Evolutionary conservation across 371 early-diverging fungal genomes (phyloP), one percentile per base, ranked within the genome.

Genomic region (Actinomortierella wolfii): DNA sequence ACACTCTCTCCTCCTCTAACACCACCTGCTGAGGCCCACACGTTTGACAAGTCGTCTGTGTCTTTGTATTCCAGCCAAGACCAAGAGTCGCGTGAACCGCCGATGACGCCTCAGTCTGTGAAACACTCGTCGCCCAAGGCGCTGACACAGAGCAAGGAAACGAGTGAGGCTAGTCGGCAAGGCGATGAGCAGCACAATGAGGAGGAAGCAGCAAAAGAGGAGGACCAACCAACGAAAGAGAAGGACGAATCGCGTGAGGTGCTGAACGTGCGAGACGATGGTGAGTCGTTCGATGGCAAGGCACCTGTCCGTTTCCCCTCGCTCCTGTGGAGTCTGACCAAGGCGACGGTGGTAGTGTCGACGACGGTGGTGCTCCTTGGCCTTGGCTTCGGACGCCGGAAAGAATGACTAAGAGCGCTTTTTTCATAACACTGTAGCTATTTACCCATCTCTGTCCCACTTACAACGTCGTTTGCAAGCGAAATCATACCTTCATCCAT

Each of bases 321-420:
- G 13, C 23, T 69, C 23, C 8, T 69, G 17, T 69, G 70, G 70
- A 69, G 70, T 29, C 18, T 69, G 24, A 64, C 64, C 59, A 69
- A 69, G 61, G 64, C 70, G 2, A 69, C 70, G 1, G 64, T 39
- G 1, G 70, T 69, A 13, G 70, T 69, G 28, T 69, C 70, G 29
- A 61, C 70, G 1, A 64, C 70, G n/a, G 64, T 69, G 0, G 70
- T 69, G 6, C 51, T 69, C 51, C 39, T 69, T 44, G 57, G 64
- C 1, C 18, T 69, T 2, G 70, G 70, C 0, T n/a, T 64, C 15
- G 70, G 70, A 8, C 64, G 68, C 29, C 61, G 39, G 42, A 53
- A 47, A 48, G 47, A 57, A 48, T 67, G 26, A 59, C 34, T 34
- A 34, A n/a, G n/a, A n/a, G n/a, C n/a, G n/a, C n/a, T n/a, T n/a